Conservation (phyloP, 2,329 filamentous ascomycete genomes). For the Colletotrichum tamarilloi region DNA sequence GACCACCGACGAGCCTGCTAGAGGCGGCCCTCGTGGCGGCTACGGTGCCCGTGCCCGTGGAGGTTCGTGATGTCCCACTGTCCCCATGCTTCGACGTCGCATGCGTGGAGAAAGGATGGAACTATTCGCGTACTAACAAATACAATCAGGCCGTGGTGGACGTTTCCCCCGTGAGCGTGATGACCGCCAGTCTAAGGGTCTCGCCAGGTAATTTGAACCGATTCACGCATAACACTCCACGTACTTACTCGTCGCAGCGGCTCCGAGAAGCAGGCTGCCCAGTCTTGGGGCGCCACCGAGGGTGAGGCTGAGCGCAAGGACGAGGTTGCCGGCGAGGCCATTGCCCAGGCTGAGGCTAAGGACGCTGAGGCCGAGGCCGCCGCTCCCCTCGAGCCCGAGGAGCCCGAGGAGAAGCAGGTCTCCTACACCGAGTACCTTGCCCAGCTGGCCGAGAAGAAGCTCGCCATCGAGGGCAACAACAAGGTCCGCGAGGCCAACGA, state of each 20-base stretch:
- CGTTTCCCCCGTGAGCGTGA: slow-evolving; percentile 64
- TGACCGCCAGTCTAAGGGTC: slow-evolving; percentile 65
- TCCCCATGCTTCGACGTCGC: not conserved
- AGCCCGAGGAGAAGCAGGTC: slow-evolving; percentile 88
- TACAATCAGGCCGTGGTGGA: slow-evolving; percentile 61
- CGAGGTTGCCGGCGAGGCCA: slow-evolving; percentile 90
- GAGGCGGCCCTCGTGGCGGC: slow-evolving; percentile 64
- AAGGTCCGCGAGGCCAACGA: slow-evolving; percentile 93
- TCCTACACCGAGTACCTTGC: slow-evolving; percentile 91
- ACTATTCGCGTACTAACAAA: slow-evolving; percentile 9
- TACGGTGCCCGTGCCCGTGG: slow-evolving; percentile 72
- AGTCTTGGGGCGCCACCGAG: slow-evolving; percentile 88
- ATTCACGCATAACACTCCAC: not conserved
- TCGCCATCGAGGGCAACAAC: slow-evolving; percentile 71
- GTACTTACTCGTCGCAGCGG: slow-evolving; percentile 62
- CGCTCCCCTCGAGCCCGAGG: slow-evolving; percentile 72
- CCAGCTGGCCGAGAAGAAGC: slow-evolving; percentile 78
- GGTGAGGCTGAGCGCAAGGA: slow-evolving; percentile 89
- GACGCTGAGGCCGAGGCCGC: slow-evolving; percentile 66
- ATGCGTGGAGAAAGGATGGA: not conserved
- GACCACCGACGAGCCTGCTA: slow-evolving; percentile 75
- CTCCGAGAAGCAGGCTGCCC: slow-evolving; percentile 86
- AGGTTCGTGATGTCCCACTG: slow-evolving; percentile 52
- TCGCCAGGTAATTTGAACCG: slow-evolving; percentile 53
- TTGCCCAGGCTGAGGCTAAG: slow-evolving; percentile 87